Conservation (phyloP, 306 rosid species). For the Quercus cerris region DNA sequence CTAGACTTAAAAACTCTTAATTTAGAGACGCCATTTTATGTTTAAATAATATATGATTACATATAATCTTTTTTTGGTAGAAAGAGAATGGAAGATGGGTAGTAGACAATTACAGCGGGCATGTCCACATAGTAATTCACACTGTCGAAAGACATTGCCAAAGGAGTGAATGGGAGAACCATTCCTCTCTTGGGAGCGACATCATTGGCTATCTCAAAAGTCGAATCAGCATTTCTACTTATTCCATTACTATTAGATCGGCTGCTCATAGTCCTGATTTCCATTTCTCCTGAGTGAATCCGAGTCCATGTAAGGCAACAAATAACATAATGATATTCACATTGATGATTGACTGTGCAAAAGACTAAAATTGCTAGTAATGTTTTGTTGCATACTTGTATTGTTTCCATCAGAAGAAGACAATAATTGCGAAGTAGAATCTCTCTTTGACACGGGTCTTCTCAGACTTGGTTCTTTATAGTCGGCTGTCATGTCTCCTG, state of each 20-base stretch:
- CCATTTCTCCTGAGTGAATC: constrained; percentile 66
- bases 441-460: constrained; percentile 51
- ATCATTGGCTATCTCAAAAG: constrained; percentile 42
- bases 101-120: constrained; percentile 71
- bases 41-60: too few species aligned
- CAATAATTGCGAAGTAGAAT: constrained; percentile 42
- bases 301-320: constrained; percentile 11
- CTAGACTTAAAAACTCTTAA: background rate
- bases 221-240: constrained; percentile 33
- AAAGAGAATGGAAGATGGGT: background rate
- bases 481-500: constrained; percentile 50
- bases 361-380: background rate
- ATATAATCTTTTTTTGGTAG: background rate
- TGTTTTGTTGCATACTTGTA: constrained; percentile 43
- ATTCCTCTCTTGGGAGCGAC: constrained; percentile 83
- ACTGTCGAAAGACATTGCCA: constrained; percentile 87
- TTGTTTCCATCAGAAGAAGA: constrained; percentile 69
- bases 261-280: constrained; percentile 66
- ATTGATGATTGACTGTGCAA: background rate
- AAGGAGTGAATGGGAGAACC: constrained; percentile 92
- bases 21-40: background rate
- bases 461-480: constrained; percentile 58
- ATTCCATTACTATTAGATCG: constrained; percentile 40
- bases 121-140: constrained; percentile 90
- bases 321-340: constrained; percentile 3